phyloP scores from a whole-genome alignment of 2,329 filamentous ascomycete species.

The Fusarium fracticaudum region DNA sequence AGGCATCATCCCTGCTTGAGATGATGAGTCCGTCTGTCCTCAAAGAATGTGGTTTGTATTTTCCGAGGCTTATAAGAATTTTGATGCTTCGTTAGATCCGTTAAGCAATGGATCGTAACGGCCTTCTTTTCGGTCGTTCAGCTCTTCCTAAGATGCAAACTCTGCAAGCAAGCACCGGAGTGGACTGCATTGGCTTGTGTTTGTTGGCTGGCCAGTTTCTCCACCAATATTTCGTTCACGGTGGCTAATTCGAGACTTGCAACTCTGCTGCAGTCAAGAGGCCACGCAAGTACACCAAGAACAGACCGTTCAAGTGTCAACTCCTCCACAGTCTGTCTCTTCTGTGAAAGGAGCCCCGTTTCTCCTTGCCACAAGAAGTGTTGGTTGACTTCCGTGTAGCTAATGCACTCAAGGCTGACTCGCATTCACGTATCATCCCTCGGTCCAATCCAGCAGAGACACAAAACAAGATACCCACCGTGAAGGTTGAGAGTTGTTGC shows the following conservation, averaged over 20 bases:
- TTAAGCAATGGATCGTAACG: background rate
- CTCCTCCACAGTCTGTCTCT: background rate
- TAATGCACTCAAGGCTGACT: constrained; percentile 26
- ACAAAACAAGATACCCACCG: constrained; percentile 20
- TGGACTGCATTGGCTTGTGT: background rate
- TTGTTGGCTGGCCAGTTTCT: background rate
- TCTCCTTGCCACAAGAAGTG: background rate
- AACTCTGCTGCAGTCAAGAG: background rate
- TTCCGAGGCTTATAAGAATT: background rate
- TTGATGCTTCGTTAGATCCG: background rate
- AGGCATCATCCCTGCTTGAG: constrained; percentile 24
- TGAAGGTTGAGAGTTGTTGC: constrained; percentile 3
- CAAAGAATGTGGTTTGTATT: constrained; percentile 9
- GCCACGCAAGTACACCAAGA: constrained; percentile 13
- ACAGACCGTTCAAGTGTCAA: constrained; percentile 12
- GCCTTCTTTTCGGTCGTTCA: background rate
- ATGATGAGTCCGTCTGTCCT: constrained; percentile 6
- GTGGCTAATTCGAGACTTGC: constrained; percentile 31
- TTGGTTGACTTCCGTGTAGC: background rate
- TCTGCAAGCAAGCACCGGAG: background rate
- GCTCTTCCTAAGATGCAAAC: background rate
- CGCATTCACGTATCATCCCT: constrained; percentile 18
- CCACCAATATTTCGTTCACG: constrained; percentile 28
- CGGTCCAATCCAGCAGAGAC: constrained; percentile 29
- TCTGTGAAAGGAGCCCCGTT: background rate